These are phyloP conservation scores for Endocalyx cinctus DNA, from an alignment of 2,329 filamentous ascomycete species.

Conservation along the genomic window DNA sequence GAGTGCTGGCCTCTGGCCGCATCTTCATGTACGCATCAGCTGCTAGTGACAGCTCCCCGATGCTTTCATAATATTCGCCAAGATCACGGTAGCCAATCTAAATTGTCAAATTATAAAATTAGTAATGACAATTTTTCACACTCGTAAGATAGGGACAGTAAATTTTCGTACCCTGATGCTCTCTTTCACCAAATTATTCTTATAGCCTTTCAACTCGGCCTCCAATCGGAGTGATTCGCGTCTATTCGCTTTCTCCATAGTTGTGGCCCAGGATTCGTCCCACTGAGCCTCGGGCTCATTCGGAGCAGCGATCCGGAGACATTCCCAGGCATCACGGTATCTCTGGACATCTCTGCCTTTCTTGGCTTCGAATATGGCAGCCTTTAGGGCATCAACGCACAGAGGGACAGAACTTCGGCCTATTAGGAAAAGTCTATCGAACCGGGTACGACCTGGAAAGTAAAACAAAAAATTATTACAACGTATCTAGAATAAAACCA, in stretches of 20 bases:
- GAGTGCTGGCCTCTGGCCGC: conserved; percentile 82
- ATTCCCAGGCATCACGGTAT: conserved; percentile 66
- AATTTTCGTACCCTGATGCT: conserved; percentile 72
- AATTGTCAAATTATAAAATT: too few relatives aligned
- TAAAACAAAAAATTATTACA: too few relatives aligned
- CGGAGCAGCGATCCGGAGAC: conserved; percentile 59
- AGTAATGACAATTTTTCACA: too few relatives aligned
- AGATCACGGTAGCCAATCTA: conserved; percentile 95
- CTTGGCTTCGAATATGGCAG: conserved; percentile 73
- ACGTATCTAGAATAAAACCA: too few relatives aligned
- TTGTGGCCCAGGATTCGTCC: conserved; percentile 73
- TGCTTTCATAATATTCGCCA: conserved; percentile 74
- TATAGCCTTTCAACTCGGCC: conserved; percentile 82
- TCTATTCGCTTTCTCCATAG: conserved; percentile 61
- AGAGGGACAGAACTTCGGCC: conserved; percentile 73
- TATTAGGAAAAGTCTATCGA: conserved; percentile 77
- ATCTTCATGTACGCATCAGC: conserved; percentile 78
- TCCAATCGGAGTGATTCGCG: conserved; percentile 73
- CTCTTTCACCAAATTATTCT: conserved; percentile 96
- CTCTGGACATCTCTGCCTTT: conserved; percentile 65
- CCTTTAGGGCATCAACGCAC: conserved; percentile 73
- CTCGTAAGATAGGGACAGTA: too few relatives aligned
- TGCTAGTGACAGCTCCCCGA: conserved; percentile 68
- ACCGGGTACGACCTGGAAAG: conserved; percentile 66
- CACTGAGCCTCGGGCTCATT: conserved; percentile 61